Evolutionary conservation across 352 stramenopile genomes (phyloP), one percentile per base, ranked within the genome.

Genomic region (Phytophthora citrophthora): DNA sequence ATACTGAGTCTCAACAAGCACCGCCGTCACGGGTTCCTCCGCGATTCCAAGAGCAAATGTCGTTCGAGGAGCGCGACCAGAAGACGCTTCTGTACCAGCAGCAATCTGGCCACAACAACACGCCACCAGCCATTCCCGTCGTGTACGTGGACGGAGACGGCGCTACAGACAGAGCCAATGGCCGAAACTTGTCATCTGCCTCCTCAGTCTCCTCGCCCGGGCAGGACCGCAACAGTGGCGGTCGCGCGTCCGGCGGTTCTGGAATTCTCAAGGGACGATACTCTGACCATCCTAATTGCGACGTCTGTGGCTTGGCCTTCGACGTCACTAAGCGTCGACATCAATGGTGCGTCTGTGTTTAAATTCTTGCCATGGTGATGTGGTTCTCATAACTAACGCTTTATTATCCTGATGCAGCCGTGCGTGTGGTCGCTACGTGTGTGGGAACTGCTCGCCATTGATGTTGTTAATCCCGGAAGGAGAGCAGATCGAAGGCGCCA

Each of bases 321-420:
- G 83, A 91, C 36, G 65, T 91, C 40, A 77, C 76, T 20, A 83
- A 86, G 47, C 76, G 69, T 11, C 79, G 83, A 16, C 83, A 91
- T 32, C 83, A 88, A 44, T 91, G 81, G 79, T 88, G 31, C 32
- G 64, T 0, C n/a, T 53, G 2, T 6, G 29, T 20, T 31, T 3
- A 39, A 55, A 32, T 53, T 29, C 3, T 20, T 49, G 52, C 47
- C 53, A 23, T 71, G 50, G 66, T 34, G 40, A 20, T 20, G 20
- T 20, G 12, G 15, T 16, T 40, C 4, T 40, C 12, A 13, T 20
- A 20, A 3, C n/a, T 45, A n/a, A 32, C 23, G 38, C 4, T 44
- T 7, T 53, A 41, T 31, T 36, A 27, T 62, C 40, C 7, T 51
- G 39, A 38, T 64, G 10, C 36, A 89, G 81, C 58, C 79, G 81